Evolutionary conservation across 148 eudicot genomes (phyloP).

Genomic region (Fagopyrum homotropicum): DNA sequence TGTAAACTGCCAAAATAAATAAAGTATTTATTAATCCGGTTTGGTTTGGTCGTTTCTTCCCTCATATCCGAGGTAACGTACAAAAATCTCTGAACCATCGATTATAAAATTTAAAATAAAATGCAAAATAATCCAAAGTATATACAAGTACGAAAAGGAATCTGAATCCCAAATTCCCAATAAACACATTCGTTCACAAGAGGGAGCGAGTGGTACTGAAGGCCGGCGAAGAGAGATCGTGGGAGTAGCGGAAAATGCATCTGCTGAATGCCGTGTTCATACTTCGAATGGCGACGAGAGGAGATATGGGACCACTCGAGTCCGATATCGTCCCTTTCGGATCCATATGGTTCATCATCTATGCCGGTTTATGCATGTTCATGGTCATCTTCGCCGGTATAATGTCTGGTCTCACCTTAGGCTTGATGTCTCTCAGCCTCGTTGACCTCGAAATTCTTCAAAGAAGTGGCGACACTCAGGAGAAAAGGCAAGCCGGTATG

Average conservation of each 20-base stretch:
- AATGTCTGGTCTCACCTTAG: slow-evolving; percentile 87
- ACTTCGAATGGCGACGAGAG: slow-evolving; percentile 15
- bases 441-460: slow-evolving; percentile 91
- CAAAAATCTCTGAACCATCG: background rate
- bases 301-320: background rate
- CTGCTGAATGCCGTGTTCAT: slow-evolving; percentile 11
- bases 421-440: slow-evolving; percentile 82
- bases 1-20: background rate
- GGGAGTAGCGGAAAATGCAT: slow-evolving; percentile 14
- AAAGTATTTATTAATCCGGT: background rate
- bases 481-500: slow-evolving; percentile 82
- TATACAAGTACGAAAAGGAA: background rate
- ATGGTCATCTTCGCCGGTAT: slow-evolving; percentile 85
- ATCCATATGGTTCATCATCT: slow-evolving; percentile 52
- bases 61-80: background rate
- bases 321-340: slow-evolving; percentile 45
- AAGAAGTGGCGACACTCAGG: slow-evolving; percentile 57
- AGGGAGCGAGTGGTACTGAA: background rate
- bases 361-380: slow-evolving; percentile 57
- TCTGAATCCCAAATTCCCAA: slow-evolving; percentile 10
- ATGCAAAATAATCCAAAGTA: background rate
- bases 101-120: background rate
- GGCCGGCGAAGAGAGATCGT: background rate
- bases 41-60: slow-evolving; percentile 3
- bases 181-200: slow-evolving; percentile 2